Evolutionary conservation across 345 rosid genomes (phyloP), one percentile per base, ranked within the genome.

Genomic region (Sisymbrium irio): DNA sequence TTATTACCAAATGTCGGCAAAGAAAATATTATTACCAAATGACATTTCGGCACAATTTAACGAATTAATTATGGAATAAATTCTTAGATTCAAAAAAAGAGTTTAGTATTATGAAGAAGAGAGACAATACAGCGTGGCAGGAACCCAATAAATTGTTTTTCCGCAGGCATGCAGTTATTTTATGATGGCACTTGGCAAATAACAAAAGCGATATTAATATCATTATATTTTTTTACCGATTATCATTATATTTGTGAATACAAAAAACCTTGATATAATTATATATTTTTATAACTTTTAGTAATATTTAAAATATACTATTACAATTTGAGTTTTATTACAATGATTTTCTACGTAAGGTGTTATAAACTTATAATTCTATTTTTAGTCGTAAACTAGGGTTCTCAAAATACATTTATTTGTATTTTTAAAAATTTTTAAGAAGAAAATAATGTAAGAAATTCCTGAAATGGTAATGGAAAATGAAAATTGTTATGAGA

Each of bases 1-100:
- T 1, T 37, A 42, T 40, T 55, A 56, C 6, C 42, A 73, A 73
- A 49, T 33, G 70, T 63, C 71, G 77, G 71, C 71, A 73, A 73
- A 15, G 71, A n/a, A 58, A 37, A 57, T 44, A 44, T 0, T 40
- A 20, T 49, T 51, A 39, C 60, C 60, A 28, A 54, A 63, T 20
- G 27, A 47, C 39, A 50, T 69, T 41, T 76, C 41, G 57, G 50
- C 40, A 11, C 50, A 41, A 22, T 17, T 54, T 27, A 42, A 35
- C 46, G 50, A 65, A 37, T 62, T 15, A 28, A n/a, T 62, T 36
- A 75, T 44, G 58, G 79, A 62, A 68, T 54, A 62, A 41, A 7
- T 62, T 68, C 40, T 61, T 7, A 62, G 14, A 61, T 76, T 68
- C 27, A 45, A 22, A 13, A 22, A 68, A 62, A 61, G 12, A 41